Evolutionary conservation across 2,329 filamentous ascomycete genomes (phyloP), one percentile per base, ranked within the genome.

Genomic region (Podosphaera aphanis): DNA sequence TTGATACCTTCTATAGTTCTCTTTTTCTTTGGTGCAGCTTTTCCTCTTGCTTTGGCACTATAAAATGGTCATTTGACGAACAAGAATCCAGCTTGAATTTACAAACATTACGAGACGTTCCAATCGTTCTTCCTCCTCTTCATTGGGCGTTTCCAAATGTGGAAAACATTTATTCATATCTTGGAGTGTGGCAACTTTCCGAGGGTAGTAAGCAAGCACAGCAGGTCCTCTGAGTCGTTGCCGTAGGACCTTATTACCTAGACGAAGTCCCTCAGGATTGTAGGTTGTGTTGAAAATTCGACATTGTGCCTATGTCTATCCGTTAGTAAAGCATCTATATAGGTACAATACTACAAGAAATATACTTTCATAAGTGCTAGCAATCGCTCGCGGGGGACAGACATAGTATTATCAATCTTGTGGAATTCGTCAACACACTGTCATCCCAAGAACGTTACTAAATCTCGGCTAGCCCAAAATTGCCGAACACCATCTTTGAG

Each of bases 21-120:
- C 70, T 90, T 92, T 74, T 93, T 94, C 73, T 92, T 80, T 6
- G 88, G 85, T 39, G 79, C 74, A 46, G 79, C 79, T 69, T 95
- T 94, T 53, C 85, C 86, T 66, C 85, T 77, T 25, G 71, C 63
- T 62, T 83, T 86, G 55, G 79, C 64, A 56, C 79, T 83, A 56
- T 51, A 49, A 54, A 65, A 59, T 2, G 37, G 35, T 59, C 47
- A 56, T 51, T 18, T 46, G 8, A 4, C 43, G 7, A 21, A 37
- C 10, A 13, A 23, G 5, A 20, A 10, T 37, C 19, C 2, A 18
- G 16, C 8, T 37, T n/a, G 29, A 44, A 23, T 33, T n/a, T 11
- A 18, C 29, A 50, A 68, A 71, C 76, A 73, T 72, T 63, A 71
- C 68, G 60, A 86, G 70, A 62, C 77, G 73, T 61, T 84, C 84